Evolutionary conservation across 1,139 yeast species (phyloP).

Genomic region (Blastobotrys raffinosifermentans): DNA sequence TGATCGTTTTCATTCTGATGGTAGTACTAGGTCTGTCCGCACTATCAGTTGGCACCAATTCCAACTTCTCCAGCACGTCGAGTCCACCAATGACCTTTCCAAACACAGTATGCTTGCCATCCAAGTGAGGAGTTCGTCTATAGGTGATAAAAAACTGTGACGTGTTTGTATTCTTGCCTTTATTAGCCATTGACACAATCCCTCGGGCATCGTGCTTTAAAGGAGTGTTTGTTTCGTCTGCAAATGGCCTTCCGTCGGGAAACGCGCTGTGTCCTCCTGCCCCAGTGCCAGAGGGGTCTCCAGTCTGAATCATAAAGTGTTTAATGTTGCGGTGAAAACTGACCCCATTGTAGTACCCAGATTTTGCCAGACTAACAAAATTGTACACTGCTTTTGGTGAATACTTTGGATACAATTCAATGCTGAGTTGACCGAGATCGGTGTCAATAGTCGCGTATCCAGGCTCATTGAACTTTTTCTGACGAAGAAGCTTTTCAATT

Average conservation of each 20-base stretch:
- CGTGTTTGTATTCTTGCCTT: slow-evolving; percentile 55
- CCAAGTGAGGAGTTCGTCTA: slow-evolving; percentile 63
- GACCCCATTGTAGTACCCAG: slow-evolving; percentile 38
- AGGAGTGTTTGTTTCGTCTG: slow-evolving; percentile 56
- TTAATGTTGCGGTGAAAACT: slow-evolving; percentile 44
- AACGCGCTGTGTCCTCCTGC: slow-evolving; percentile 36
- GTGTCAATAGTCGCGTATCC: slow-evolving; percentile 38
- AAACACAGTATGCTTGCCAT: slow-evolving; percentile 70
- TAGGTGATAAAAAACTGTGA: slow-evolving; percentile 81
- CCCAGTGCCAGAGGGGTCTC: slow-evolving; percentile 47
- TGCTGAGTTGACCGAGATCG: slow-evolving; percentile 35
- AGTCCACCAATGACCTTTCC: slow-evolving; percentile 74
- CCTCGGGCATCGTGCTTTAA: slow-evolving; percentile 78
- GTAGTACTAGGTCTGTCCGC: slow-evolving; percentile 32
- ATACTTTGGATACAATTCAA: slow-evolving; percentile 36
- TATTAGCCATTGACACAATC: slow-evolving; percentile 74
- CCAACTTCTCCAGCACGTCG: slow-evolving; percentile 70
- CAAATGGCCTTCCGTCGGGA: slow-evolving; percentile 35
- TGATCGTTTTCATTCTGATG: slow-evolving; percentile 45
- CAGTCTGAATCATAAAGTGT: slow-evolving; percentile 48
- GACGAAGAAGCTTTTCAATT: slow-evolving; percentile 27
- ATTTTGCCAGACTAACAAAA: slow-evolving; percentile 37
- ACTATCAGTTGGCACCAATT: slow-evolving; percentile 34
- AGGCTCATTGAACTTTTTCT: slow-evolving; percentile 26
- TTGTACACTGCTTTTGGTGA: slow-evolving; percentile 44